Conservation (phyloP, 345 rosid species). For the Melaleuca alternifolia region DNA sequence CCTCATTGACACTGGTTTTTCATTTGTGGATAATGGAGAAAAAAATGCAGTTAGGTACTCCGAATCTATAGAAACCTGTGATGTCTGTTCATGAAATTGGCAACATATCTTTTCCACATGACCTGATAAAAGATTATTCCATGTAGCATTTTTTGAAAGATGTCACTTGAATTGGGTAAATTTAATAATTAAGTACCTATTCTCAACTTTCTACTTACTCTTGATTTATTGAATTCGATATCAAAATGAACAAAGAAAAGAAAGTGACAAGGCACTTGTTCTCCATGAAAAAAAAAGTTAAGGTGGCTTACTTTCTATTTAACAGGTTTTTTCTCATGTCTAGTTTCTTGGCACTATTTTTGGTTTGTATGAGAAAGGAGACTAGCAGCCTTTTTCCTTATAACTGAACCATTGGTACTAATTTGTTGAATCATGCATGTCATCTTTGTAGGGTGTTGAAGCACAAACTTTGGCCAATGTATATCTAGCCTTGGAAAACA, state of each 20-base stretch:
- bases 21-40: neutral
- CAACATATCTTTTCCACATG: neutral
- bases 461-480: slow-evolving; percentile 97
- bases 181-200: neutral
- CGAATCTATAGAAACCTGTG: neutral
- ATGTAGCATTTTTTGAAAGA: neutral
- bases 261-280: neutral
- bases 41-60: neutral
- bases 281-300: neutral
- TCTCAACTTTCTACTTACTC: neutral
- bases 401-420: neutral
- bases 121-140: neutral
- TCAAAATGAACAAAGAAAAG: neutral
- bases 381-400: neutral
- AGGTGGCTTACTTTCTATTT: neutral
- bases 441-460: slow-evolving; percentile 74
- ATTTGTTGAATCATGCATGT: neutral
- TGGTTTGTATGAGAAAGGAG: neutral
- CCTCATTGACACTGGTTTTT: neutral
- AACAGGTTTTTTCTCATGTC: neutral
- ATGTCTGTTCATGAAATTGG: neutral
- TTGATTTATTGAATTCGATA: neutral
- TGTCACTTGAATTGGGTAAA: neutral
- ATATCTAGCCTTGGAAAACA: slow-evolving; percentile 89
- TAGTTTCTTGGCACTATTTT: neutral